Evolutionary conservation across 352 stramenopile species (phyloP).

Genomic region (Phytophthora foliorum): DNA sequence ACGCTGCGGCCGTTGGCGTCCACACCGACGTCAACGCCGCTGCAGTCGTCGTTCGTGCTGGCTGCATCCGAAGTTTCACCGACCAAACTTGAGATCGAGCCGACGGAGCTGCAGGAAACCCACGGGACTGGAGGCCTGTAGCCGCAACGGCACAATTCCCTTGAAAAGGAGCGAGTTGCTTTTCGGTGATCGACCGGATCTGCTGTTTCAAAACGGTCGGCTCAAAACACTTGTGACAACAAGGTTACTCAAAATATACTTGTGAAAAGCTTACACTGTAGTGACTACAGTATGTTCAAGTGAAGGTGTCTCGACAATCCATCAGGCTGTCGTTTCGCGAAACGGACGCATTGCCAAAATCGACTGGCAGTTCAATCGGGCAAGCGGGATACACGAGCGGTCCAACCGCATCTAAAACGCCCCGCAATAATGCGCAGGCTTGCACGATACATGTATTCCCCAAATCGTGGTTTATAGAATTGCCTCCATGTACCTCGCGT

Average conservation of each 20-base stretch:
- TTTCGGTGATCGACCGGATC: slow-evolving; percentile 28
- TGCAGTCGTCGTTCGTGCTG: slow-evolving; percentile 68
- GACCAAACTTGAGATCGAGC: slow-evolving; percentile 2
- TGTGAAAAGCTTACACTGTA: too few species aligned
- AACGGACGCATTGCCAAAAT: slow-evolving; percentile 14
- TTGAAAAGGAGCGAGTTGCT: not conserved
- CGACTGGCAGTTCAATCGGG: not conserved
- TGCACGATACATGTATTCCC: too few species aligned
- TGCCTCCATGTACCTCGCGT: too few species aligned
- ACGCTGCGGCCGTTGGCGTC: slow-evolving; percentile 37
- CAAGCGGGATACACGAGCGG: not conserved
- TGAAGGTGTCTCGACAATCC: slow-evolving; percentile 17
- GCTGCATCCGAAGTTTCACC: slow-evolving; percentile 24
- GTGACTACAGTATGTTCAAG: too few species aligned
- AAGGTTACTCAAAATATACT: too few species aligned
- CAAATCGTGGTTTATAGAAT: too few species aligned
- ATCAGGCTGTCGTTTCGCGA: slow-evolving; percentile 1
- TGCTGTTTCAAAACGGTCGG: slow-evolving; percentile 27
- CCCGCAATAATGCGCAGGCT: not conserved
- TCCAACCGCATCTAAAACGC: not conserved
- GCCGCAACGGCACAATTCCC: not conserved
- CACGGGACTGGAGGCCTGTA: slow-evolving; percentile 11
- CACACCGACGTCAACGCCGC: slow-evolving; percentile 4
- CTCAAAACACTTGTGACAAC: not conserved
- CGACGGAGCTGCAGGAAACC: not conserved